Evolutionary conservation across 2,329 filamentous ascomycete genomes (phyloP).

Genomic region (Fusarium subglutinans): DNA sequence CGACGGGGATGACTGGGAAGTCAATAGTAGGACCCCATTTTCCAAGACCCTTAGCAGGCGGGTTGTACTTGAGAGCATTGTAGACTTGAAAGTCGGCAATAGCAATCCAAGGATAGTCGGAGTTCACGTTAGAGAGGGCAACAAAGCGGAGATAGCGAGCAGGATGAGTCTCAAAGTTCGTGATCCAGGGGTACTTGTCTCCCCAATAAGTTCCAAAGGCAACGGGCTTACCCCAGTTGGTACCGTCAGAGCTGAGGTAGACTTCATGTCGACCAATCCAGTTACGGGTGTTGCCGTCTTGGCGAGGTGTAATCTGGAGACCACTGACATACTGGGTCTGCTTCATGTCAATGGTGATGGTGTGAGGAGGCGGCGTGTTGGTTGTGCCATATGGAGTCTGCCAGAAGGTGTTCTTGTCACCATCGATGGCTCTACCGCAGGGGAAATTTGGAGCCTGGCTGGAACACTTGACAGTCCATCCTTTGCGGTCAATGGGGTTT

Average conservation of each 20-base stretch:
- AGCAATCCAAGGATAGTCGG: constrained; percentile 23
- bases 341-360: constrained; percentile 31
- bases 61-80: constrained; percentile 25
- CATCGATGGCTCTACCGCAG: constrained; percentile 28
- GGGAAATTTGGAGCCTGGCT: constrained; percentile 20
- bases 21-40: constrained; percentile 32
- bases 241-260: constrained; percentile 27
- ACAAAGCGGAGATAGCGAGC: constrained; percentile 33
- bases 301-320: constrained; percentile 22
- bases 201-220: constrained; percentile 32
- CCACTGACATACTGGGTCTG: constrained; percentile 26
- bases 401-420: constrained; percentile 25
- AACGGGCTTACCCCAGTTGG: constrained; percentile 25
- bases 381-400: constrained; percentile 27
- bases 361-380: constrained; percentile 23
- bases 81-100: constrained; percentile 32
- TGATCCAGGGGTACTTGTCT: constrained; percentile 25
- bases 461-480: constrained; percentile 32
- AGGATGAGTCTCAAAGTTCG: constrained; percentile 35
- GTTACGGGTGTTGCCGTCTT: constrained; percentile 20
- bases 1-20: constrained; percentile 34
- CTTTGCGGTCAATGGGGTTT: constrained; percentile 22
- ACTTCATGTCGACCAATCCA: constrained; percentile 29
- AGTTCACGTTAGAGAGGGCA: constrained; percentile 16
- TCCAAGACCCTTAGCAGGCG: constrained; percentile 20